Conservation (phyloP, 352 stramenopile genomes). For the Globisporangium recalcitrans region DNA sequence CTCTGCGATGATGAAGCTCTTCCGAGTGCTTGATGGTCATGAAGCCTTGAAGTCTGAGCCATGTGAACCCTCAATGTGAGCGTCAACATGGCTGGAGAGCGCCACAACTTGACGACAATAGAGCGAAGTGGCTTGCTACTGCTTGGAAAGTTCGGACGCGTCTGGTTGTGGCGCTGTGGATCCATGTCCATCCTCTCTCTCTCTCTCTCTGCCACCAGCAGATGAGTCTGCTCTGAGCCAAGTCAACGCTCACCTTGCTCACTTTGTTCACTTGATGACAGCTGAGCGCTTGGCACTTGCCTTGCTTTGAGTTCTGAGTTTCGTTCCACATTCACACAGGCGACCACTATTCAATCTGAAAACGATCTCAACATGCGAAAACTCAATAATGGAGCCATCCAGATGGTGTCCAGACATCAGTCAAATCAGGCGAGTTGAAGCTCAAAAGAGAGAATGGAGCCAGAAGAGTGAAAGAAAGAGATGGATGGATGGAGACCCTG, state of each 20-base stretch:
- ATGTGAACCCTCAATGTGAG: not conserved
- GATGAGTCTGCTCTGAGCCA: not conserved
- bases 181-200: not conserved
- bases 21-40: not conserved
- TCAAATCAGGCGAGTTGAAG: conserved; percentile 3
- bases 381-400: not conserved
- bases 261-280: too few species aligned
- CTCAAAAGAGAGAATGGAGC: not conserved
- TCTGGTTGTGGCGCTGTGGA: not conserved
- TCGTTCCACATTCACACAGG: not conserved
- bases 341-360: not conserved
- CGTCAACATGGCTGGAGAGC: not conserved
- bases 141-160: conserved; percentile 1
- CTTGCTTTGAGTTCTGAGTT: not conserved
- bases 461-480: not conserved
- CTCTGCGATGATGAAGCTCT: not conserved
- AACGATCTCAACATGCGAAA: not conserved
- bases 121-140: conserved; percentile 2
- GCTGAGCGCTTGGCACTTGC: not conserved
- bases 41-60: not conserved
- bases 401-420: not conserved
- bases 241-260: not conserved
- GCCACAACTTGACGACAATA: not conserved
- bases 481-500: too few species aligned
- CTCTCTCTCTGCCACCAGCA: not conserved